Conservation (phyloP, 352 stramenopile genomes). For the Halophytophthora polymorphica region DNA sequence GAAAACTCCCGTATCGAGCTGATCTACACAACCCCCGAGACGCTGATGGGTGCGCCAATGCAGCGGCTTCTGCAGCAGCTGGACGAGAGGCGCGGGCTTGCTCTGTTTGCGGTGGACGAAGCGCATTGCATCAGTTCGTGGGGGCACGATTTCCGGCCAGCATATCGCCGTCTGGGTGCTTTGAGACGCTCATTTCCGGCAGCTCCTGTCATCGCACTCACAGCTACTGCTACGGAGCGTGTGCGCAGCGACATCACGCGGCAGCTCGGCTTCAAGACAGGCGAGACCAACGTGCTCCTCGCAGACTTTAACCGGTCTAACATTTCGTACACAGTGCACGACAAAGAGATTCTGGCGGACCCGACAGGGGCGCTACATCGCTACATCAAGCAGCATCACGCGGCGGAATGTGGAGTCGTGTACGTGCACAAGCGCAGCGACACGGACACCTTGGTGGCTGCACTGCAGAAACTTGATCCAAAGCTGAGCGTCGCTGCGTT, state of each 20-base stretch:
- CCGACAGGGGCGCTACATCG: constrained; percentile 32
- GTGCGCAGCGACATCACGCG: constrained; percentile 62
- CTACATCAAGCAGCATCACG: constrained; percentile 44
- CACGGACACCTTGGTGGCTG: constrained; percentile 39
- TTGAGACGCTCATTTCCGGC: constrained; percentile 30
- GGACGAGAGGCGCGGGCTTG: constrained; percentile 20
- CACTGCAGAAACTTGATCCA: constrained; percentile 23
- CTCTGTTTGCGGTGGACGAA: constrained; percentile 85
- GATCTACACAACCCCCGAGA: constrained; percentile 89
- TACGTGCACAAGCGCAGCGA: constrained; percentile 61
- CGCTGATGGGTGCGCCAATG: constrained; percentile 58
- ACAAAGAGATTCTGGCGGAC: constrained; percentile 49
- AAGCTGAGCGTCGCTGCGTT: constrained; percentile 39
- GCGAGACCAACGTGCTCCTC: constrained; percentile 35
- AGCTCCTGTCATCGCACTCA: constrained; percentile 83
- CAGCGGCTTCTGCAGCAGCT: constrained; percentile 34
- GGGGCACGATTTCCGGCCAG: constrained; percentile 88
- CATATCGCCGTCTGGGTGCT: constrained; percentile 45
- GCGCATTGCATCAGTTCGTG: constrained; percentile 92
- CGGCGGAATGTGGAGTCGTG: constrained; percentile 31
- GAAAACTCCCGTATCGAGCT: constrained; percentile 38
- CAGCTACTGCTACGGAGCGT: constrained; percentile 77
- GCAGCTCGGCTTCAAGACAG: constrained; percentile 33
- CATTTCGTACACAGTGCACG: constrained; percentile 49
- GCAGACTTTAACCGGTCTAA: constrained; percentile 63